Evolutionary conservation across 2,329 filamentous ascomycete species (phyloP), one percentile per base, ranked within the genome.

Genomic region (Penicillium sp.): DNA sequence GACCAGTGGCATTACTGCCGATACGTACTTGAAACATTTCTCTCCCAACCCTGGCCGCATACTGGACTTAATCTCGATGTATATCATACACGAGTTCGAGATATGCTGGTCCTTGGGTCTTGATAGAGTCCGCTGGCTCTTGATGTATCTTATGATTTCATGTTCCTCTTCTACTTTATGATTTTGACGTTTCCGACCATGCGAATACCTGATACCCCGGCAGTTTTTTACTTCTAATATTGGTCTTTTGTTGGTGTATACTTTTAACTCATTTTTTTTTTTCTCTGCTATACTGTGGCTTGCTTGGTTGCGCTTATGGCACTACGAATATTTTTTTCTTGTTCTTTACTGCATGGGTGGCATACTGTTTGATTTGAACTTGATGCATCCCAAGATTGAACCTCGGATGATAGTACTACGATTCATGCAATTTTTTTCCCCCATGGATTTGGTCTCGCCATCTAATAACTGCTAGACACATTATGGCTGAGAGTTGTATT

Each of bases 41-140:
- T 4, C 24, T 2, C 16, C 43, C 7, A 18, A 55, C 3, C 39
- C 44, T 14, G 10, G 18, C 2, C 5, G 16, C 10, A 11, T 44
- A 44, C 22, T 55, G 18, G 39, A 48, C n/a, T 45, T 52, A 9
- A 29, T 55, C 10, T 39, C 42, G 5, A 11, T 34, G 10, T 40
- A 43, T 22, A 16, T 48, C 36, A 6, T 52, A 48, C 24, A 14
- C n/a, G 13, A n/a, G 5, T 27, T 34, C 18, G 18, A 41, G 27
- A 14, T 7, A 13, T 22, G 2, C 34, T 52, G 44, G 36, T 5
- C 16, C 7, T 29, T 29, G 38, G 27, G 27, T 40, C n/a, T 21
- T 11, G 24, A 14, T 14, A 27, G 36, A 8, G 11, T 29, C 2
- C 3, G 4, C 14, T 9, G 13, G 5, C 14, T 41, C 29, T 11